phyloP scores from a whole-genome alignment of 495 filamentous ascomycete species.

The Chaetomidium leptoderma region DNA sequence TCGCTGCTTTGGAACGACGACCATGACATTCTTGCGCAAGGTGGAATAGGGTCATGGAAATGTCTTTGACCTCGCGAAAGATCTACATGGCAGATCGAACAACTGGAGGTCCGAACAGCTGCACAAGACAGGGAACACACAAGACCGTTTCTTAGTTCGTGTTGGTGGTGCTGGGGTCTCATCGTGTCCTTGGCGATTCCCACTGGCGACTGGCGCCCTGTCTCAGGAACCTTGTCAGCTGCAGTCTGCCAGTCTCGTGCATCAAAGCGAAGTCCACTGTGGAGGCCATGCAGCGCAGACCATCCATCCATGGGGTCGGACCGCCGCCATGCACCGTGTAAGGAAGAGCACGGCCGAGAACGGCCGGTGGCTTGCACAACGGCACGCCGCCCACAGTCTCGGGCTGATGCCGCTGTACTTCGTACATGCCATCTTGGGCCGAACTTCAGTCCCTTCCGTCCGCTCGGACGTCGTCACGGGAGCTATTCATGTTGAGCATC shows the following conservation, averaged over 20 bases:
- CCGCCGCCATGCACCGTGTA: not conserved
- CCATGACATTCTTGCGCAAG: not conserved
- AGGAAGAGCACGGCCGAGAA: slow-evolving; percentile 9
- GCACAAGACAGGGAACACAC: too few relatives aligned
- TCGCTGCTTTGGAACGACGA: not conserved
- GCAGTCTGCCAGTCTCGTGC: slow-evolving; percentile 11
- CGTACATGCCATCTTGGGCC: not conserved
- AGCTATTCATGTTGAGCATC: slow-evolving; percentile 12
- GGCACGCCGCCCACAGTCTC: not conserved
- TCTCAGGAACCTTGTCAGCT: slow-evolving; percentile 23
- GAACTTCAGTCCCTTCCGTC: too few relatives aligned
- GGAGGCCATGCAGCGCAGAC: slow-evolving; percentile 21
- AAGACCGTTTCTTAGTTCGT: too few relatives aligned
- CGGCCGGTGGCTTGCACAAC: slow-evolving; percentile 1
- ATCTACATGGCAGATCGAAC: too few relatives aligned
- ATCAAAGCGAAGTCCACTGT: slow-evolving; percentile 25
- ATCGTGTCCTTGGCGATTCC: slow-evolving; percentile 7
- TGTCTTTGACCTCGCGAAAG: too few relatives aligned
- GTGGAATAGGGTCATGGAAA: not conserved
- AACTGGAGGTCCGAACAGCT: too few relatives aligned
- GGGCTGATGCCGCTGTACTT: not conserved
- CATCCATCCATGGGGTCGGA: slow-evolving; percentile 2
- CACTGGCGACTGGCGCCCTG: not conserved
- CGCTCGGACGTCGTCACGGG: slow-evolving; percentile 16
- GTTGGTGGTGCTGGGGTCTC: not conserved